Base-by-base conservation (phyloP, 495 filamentous ascomycete species). In the Tetracladium setigerum region DNA sequence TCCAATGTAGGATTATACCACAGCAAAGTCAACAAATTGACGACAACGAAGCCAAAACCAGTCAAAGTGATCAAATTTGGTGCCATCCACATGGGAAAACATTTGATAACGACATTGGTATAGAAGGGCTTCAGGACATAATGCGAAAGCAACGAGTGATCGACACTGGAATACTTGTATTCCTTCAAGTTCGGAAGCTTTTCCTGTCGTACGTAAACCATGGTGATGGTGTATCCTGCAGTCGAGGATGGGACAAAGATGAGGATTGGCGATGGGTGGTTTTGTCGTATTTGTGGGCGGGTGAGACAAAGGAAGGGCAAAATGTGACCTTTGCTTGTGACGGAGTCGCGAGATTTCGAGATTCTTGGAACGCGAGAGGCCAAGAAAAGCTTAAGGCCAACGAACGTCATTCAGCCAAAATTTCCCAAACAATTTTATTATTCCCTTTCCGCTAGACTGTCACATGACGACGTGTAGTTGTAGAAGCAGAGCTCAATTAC, bases 61-160 rank as follows among this genome's bases (percentile, higher is more conserved):
- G 82, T 83, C 46, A 96, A 69, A 4, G 92, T 98, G 64, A 98
- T 95, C 49, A 79, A 62, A 65, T 80, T 81, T 46, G 79, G 77
- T 72, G 92, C 92, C 92, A 98, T 97, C 60, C 66, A 85, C 82
- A 94, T 85, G 35, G 92, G 92, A 62, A 98, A 96, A 65, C 81
- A 85, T 41, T 88, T 76, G 68, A 98, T 95, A 56, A 92, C 94
- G 52, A 88, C 71, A 68, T 95, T 84, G 65, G 79, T 95, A 72
- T 97, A 98, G 68, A 96, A 98, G 16, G 92, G 92, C 73, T 98
- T 97, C 52, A 98, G 72, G 49, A 96, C 74, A 66, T 95, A 96
- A 51, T 77, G 79, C 55, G 94, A 97, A 35, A 88, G 69, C 44
- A 95, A 71, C 42, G 87, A 95, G 65, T 85, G 85, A 68, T 98